Conservation (phyloP, 2,329 filamentous ascomycete species). For the Aspergillus sp. region DNA sequence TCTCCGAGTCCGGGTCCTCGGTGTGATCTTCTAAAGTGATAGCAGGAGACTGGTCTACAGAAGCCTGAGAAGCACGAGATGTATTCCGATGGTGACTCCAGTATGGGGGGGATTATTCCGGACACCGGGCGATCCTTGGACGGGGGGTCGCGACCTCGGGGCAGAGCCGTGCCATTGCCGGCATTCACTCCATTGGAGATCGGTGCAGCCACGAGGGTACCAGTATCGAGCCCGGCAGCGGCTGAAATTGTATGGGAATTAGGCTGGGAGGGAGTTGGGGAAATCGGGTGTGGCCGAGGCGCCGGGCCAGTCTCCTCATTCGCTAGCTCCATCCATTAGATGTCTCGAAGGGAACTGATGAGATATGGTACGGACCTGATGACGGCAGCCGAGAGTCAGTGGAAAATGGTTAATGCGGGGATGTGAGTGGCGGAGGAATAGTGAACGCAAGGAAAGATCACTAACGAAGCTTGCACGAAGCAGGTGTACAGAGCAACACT, state of each 20-base stretch:
- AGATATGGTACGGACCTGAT: neutral
- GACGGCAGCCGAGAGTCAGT: too few relatives aligned
- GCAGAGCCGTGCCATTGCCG: slow-evolving; percentile 9
- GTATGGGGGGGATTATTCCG: slow-evolving; percentile 37
- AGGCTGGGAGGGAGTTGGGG: slow-evolving; percentile 14
- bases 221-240: neutral
- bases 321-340: slow-evolving; percentile 40
- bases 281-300: slow-evolving; percentile 21
- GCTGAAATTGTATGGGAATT: slow-evolving; percentile 4
- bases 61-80: slow-evolving; percentile 37
- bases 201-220: slow-evolving; percentile 5
- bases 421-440: neutral
- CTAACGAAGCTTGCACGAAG: neutral
- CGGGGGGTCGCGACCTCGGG: slow-evolving; percentile 10
- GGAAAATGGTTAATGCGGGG: neutral
- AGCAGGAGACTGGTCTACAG: slow-evolving; percentile 34
- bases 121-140: slow-evolving; percentile 22
- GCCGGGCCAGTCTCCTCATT: slow-evolving; percentile 32
- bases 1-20: slow-evolving; percentile 51
- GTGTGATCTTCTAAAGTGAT: slow-evolving; percentile 64
- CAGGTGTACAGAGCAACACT: too few relatives aligned
- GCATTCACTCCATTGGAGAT: slow-evolving; percentile 3
- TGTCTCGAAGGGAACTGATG: slow-evolving; percentile 8
- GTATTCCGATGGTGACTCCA: slow-evolving; percentile 40
- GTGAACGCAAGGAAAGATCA: neutral